A percentile compares a stretch with the other conserved stretches of the same genome.
phyloP scores from a whole-genome alignment of 78 protist genomes.

The Carpediemonas membranifera region DNA sequence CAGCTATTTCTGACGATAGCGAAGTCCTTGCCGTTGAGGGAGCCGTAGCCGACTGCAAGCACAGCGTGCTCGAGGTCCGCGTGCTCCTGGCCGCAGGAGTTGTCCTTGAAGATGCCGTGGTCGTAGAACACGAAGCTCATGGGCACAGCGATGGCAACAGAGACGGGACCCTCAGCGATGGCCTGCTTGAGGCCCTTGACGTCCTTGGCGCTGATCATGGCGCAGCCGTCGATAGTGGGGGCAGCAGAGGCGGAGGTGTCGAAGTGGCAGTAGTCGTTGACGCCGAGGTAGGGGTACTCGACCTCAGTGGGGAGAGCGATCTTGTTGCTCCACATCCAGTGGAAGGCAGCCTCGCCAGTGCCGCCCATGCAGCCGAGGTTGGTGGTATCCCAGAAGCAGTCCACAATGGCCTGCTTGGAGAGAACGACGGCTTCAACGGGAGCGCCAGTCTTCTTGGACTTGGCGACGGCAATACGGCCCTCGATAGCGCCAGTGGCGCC shows the following conservation, averaged over 20 bases:
- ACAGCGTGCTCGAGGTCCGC: conserved; percentile 1
- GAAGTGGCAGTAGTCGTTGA: background rate
- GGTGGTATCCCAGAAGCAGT: background rate
- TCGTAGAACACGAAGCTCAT: background rate
- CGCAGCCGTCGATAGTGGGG: background rate
- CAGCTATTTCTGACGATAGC: background rate
- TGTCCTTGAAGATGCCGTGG: background rate
- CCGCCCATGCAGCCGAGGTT: background rate
- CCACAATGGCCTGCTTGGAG: background rate
- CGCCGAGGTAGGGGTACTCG: background rate
- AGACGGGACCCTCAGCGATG: background rate
- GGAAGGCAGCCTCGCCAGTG: background rate
- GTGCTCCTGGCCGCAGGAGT: background rate
- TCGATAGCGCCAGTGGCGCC: background rate
- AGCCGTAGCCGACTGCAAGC: background rate
- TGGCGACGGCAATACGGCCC: background rate
- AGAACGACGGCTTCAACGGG: background rate
- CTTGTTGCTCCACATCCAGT: background rate
- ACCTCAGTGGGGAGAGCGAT: background rate
- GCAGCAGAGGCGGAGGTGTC: background rate
- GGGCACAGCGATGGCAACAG: background rate
- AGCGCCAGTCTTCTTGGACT: too few relatives aligned
- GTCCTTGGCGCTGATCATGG: background rate
- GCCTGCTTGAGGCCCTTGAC: background rate
- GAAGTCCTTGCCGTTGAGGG: background rate